Base-by-base conservation (phyloP, 257 asterid genomes). In the Scutellaria minor region DNA sequence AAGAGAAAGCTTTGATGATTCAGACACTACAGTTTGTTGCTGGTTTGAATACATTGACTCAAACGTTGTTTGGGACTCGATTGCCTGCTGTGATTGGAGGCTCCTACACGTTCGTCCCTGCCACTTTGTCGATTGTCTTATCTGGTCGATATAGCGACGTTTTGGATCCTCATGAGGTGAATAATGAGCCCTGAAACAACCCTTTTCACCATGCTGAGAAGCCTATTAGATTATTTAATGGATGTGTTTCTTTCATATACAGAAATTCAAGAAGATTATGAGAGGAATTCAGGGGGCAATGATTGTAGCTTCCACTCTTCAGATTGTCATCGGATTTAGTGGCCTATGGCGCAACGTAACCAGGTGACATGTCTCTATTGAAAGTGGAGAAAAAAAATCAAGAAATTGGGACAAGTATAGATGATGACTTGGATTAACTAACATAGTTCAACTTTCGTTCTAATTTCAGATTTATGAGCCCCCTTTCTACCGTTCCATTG, bases 1-100 rank as follows among this genome's bases (percentile, higher is more conserved):
- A 81, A 76, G 96, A 94, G 85, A 89, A 91, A 75, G 97, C 97
- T 74, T 77, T 80, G 54, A 70, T 89, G 88, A 88, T 94, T 81
- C 97, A 94, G 85, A 91, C 97, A 35, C 84, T 91, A 54, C 97
- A 89, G 62, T 94, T 94, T 75, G 99, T 94, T 64, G 96, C 97
- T 73, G 99, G 97, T 22, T 75, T 94, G 82, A 94, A 91, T 52
- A 94, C 97, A 1, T 57, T 94, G 40, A 48, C 89, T 67, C 99
- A 91, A 83, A 77, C 96, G 3, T 56, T 83, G 62, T 88, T 94
- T 22, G 97, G 97, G 73, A 94, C 97, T 63, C 83, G 97, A 24
- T 54, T 94, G 53, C 97, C 99, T 5, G 96, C 97, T 68, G 89
- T 91, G 5, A 81, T 94, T 40, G 95, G 99, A 51, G 95, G 92